phyloP scores from a whole-genome alignment of 2,329 filamentous ascomycete genomes.

The Verticillium isaacii region DNA sequence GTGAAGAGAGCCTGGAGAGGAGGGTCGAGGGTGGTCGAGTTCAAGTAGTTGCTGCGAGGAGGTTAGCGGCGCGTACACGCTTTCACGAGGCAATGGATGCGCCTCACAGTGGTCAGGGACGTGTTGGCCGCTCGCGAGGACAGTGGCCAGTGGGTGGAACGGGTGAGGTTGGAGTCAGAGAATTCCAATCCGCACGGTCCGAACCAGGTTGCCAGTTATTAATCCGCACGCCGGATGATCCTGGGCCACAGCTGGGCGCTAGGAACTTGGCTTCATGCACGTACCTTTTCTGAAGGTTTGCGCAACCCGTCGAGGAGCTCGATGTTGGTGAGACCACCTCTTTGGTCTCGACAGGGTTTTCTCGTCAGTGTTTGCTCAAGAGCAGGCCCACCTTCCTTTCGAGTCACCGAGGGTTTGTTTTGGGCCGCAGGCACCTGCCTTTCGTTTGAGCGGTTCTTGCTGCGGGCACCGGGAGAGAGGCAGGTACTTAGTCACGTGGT shows the following conservation, averaged over 20 bases:
- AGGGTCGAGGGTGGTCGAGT: not conserved
- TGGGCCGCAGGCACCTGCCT: too few relatives aligned
- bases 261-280: not conserved
- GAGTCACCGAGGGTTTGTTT: too few relatives aligned
- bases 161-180: slow-evolving; percentile 16
- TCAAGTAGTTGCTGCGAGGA: not conserved
- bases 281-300: not conserved
- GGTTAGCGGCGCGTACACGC: not conserved
- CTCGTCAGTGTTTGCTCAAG: too few relatives aligned
- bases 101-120: not conserved
- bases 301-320: not conserved
- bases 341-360: too few relatives aligned
- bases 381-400: too few relatives aligned
- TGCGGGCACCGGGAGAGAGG: too few relatives aligned
- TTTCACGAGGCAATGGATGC: not conserved
- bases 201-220: slow-evolving; percentile 14
- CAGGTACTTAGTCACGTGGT: too few relatives aligned
- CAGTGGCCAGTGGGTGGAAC: slow-evolving; percentile 6
- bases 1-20: too few relatives aligned
- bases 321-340: too few relatives aligned
- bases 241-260: not conserved
- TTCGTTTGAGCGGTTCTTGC: too few relatives aligned
- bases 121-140: not conserved
- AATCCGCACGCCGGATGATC: slow-evolving; percentile 9
- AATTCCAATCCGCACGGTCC: slow-evolving; percentile 19